Percentiles rank a stretch among this genome's conserved stretches.
Conservation (phyloP, 495 filamentous ascomycete genomes). For the Tetracladium marchalianum region DNA sequence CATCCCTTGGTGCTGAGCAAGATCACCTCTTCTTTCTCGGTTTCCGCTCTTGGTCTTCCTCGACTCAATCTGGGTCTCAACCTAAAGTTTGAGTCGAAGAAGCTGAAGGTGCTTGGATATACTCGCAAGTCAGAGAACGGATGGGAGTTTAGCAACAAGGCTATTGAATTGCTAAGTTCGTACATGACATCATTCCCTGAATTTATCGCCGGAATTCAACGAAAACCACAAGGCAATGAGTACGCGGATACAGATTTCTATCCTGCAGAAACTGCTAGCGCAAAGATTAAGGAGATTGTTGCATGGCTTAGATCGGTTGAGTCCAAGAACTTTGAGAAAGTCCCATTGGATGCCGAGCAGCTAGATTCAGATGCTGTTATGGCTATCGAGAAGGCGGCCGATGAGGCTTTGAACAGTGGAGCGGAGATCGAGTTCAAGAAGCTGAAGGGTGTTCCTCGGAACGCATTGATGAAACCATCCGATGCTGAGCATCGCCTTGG, state of each 20-base stretch:
- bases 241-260: constrained; percentile 67
- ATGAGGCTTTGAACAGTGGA: constrained; percentile 40
- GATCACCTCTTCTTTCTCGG: constrained; percentile 86
- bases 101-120: constrained; percentile 93
- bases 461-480: constrained; percentile 76
- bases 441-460: constrained; percentile 68
- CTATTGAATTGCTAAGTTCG: constrained; percentile 64
- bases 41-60: constrained; percentile 64
- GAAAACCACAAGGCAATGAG: constrained; percentile 62
- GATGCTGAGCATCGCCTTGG: constrained; percentile 87
- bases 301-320: constrained; percentile 87
- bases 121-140: constrained; percentile 73
- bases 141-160: constrained; percentile 91
- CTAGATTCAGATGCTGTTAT: constrained; percentile 84
- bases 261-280: constrained; percentile 49
- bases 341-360: constrained; percentile 91
- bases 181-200: constrained; percentile 95
- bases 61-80: constrained; percentile 87
- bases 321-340: constrained; percentile 81
- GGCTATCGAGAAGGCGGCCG: constrained; percentile 68
- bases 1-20: constrained; percentile 87
- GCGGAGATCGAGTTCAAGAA: constrained; percentile 49
- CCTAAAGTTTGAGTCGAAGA: constrained; percentile 90
- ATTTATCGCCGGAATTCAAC: constrained; percentile 79
- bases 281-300: constrained; percentile 74